Base-by-base conservation (phyloP, 345 rosid species). In the Sapria himalayana region DNA sequence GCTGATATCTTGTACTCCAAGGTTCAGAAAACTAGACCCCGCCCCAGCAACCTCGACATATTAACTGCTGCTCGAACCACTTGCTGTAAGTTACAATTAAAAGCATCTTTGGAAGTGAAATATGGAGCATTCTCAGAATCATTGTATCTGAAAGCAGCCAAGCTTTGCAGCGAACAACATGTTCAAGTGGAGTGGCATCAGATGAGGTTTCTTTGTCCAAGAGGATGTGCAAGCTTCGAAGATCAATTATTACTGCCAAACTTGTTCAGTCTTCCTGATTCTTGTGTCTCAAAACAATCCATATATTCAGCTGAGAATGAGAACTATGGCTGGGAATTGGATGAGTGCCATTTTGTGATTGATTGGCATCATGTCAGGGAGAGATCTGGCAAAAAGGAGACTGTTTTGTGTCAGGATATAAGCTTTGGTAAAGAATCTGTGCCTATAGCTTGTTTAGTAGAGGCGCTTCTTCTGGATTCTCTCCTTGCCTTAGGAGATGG, bases 81-180 rank as follows among this genome's bases (percentile, higher is more conserved):
- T 53, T 91, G 99, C 72, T 91, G 99, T 71, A 80, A 62, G 65
- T 45, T 69, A 52, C 74, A 78, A 58, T 80, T 91, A 38, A 72
- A 64, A 59, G 71, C 73, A 40, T 71, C 78, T 9, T 52, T 84
- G 25, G 95, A 91, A 65, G 75, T 61, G 42, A 73, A 57, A 40
- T 84, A 61, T 22, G 99, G 93, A 39, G 53, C 59, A 22, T 61
- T 91, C 52, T 86, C 96, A 7, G 89, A 84, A 46, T 44, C 69
- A 19, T 39, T 75, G 39, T 77, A 75, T 63, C 73, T 84, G 50
- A 91, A 72, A 72, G 99, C 92, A 15, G 99, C 93, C 55, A 91
- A 66, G 52, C 79, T 91, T 24, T 84, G 92, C 45, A 79, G 99
- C 48, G 99, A 91, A 66, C 69, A 75, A 37, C 75, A 80, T 49